Conservation (phyloP, 2,329 filamentous ascomycete genomes). For the Lachnellula occidentalis region DNA sequence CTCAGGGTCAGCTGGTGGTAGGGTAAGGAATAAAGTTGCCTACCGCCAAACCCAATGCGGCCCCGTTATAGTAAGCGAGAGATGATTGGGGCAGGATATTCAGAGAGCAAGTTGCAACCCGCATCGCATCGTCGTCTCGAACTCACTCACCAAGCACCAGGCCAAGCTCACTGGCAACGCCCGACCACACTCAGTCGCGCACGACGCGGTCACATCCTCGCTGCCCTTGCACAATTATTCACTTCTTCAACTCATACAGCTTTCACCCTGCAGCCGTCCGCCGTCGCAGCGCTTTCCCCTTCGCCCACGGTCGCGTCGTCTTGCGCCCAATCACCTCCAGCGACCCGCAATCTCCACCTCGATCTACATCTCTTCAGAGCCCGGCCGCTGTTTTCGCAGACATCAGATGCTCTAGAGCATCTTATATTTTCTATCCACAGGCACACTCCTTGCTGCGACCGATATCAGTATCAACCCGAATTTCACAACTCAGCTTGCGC, state of each 20-base stretch:
- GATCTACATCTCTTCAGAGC: not conserved
- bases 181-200: constrained; percentile 16
- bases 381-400: constrained; percentile 4
- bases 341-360: constrained; percentile 3
- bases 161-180: constrained; percentile 11
- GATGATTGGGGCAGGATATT: no score
- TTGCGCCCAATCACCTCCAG: constrained; percentile 15
- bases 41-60: not conserved
- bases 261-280: not conserved
- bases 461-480: not conserved
- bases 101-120: not conserved
- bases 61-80: no score
- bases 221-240: not conserved
- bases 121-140: not conserved
- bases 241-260: constrained; percentile 4
- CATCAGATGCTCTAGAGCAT: not conserved
- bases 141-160: not conserved
- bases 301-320: constrained; percentile 23
- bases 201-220: constrained; percentile 12
- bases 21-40: not conserved
- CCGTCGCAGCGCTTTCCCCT: constrained; percentile 14
- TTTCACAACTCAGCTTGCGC: constrained; percentile 11
- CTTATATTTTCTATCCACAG: not conserved
- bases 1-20: not conserved
- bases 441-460: not conserved